phyloP scores from a whole-genome alignment of 306 rosid genomes.

The Trifolium fragiferum region DNA sequence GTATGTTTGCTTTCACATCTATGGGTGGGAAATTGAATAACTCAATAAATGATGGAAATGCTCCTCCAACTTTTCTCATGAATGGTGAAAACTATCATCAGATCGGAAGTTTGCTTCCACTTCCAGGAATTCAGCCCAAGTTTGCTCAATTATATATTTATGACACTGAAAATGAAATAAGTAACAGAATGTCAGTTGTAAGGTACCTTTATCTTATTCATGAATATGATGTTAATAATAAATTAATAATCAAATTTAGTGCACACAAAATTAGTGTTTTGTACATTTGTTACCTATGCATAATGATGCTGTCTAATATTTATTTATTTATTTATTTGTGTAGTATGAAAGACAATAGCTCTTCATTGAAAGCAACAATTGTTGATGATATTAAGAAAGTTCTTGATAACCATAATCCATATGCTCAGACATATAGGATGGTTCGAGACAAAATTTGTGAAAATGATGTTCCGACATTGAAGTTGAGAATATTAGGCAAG shows the following conservation, averaged over 20 bases:
- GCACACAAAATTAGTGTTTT: background rate
- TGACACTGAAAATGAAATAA: background rate
- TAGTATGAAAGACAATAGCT: background rate
- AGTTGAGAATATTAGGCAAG: background rate
- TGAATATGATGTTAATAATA: background rate
- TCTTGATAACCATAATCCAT: background rate
- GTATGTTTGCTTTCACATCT: conserved; percentile 10
- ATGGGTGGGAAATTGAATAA: background rate
- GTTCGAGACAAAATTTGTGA: background rate
- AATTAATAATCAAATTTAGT: background rate
- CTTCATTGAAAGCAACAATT: background rate
- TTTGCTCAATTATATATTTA: conserved; percentile 4
- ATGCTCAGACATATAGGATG: background rate
- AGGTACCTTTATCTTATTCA: background rate
- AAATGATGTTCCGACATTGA: background rate
- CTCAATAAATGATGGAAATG: background rate
- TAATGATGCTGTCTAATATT: background rate
- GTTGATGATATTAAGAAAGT: background rate
- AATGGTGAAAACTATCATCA: background rate
- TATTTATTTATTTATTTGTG: background rate
- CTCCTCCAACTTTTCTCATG: background rate
- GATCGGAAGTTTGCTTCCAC: background rate
- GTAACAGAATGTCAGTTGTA: background rate
- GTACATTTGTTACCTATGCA: background rate
- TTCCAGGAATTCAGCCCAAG: background rate